Evolutionary conservation across 176 grass and related monocot species (phyloP), one percentile per base, ranked within the genome.

Genomic region (Avena eriantha): DNA sequence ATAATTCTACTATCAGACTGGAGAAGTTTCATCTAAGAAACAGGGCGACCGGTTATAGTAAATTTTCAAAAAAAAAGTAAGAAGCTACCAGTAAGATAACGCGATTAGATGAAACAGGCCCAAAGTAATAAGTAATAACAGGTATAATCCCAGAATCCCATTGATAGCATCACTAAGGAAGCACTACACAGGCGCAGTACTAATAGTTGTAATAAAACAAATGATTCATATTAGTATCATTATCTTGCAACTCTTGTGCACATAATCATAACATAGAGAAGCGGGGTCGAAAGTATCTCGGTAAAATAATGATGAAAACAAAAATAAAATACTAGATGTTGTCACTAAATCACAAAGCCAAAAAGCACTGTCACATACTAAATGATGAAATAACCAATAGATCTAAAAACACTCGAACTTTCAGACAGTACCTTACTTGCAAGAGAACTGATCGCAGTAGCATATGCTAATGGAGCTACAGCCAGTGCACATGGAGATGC

Each of bases 401-500:
- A 80, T 41, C 10, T 55, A 33, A 43, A 78, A 75, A 46, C 69
- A 48, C 8, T 49, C 51, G 57, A 88, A 70, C 39, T 17, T 82
- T 78, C 1, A 69, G 86, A 66, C 70, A 88, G 61, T 92, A 98
- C 96, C 93, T 98, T 98, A 82, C 90, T 95, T 82, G 96, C 96
- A 75, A 94, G 94, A 57, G 96, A 93, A 88, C 96, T 98, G 86
- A 98, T 98, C 60, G 96, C 96, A 77, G 90, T 98, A 17, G 96
- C 93, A 89, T 98, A 98, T 86, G 96, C 96, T 86, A 98, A 86
- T 86, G 96, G 96, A 82, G 96, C 93, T 86, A 95, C 96, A 36
- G 96, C 96, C 88, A 98, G 82, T 80, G 96, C 96, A 88, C 96
- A 98, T 0, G 96, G 96, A 87, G 96, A 98, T 84, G 93, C 96